Conservation (phyloP, 2,329 filamentous ascomycete species). For the Cercospora sp. region DNA sequence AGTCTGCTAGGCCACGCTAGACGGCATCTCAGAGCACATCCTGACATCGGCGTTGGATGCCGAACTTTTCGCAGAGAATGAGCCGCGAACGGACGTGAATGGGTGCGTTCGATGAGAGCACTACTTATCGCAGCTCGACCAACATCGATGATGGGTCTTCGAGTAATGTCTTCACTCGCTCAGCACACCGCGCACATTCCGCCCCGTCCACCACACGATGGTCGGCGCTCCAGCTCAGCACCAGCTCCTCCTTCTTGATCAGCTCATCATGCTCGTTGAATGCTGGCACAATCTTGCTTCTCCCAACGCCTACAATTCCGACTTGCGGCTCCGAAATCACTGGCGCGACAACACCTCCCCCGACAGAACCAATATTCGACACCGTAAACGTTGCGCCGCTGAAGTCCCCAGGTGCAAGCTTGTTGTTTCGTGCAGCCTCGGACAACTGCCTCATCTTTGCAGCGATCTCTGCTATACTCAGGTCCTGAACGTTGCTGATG, state of each 20-base stretch:
- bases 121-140: constrained; percentile 67
- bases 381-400: constrained; percentile 89
- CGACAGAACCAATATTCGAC: constrained; percentile 94
- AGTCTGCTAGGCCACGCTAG: background rate
- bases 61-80: constrained; percentile 4
- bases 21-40: background rate
- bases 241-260: constrained; percentile 75
- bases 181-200: constrained; percentile 87
- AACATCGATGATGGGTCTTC: constrained; percentile 88
- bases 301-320: constrained; percentile 85
- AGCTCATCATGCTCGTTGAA: constrained; percentile 63
- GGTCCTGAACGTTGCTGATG: constrained; percentile 75
- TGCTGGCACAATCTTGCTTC: constrained; percentile 75
- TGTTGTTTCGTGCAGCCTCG: constrained; percentile 69
- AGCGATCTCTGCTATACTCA: constrained; percentile 77
- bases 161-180: constrained; percentile 72
- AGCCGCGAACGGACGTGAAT: background rate
- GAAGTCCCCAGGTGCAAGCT: constrained; percentile 73
- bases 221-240: constrained; percentile 96
- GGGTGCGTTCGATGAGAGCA: background rate
- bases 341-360: constrained; percentile 86
- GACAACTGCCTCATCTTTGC: constrained; percentile 74
- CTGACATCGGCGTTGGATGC: constrained; percentile 2
- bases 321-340: constrained; percentile 90
- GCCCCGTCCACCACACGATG: constrained; percentile 93